Percentiles rank a stretch among this genome's conserved stretches.
Evolutionary conservation across 2,329 filamentous ascomycete species (phyloP).

Genomic region (Diaporthe nobilis): DNA sequence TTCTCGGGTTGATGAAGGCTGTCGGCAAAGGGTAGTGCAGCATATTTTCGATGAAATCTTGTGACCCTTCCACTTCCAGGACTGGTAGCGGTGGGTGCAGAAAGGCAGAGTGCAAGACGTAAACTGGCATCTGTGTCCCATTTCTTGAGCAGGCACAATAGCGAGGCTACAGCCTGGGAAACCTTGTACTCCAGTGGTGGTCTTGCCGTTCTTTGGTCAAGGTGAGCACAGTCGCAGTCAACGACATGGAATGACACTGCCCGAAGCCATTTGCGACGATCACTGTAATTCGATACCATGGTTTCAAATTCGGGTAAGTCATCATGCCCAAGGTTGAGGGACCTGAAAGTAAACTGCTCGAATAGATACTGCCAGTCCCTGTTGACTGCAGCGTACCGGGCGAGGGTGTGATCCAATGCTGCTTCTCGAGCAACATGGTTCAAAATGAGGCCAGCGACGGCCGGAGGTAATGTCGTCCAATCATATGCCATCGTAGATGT

Average conservation of each 20-base stretch:
- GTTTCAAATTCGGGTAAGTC: not conserved
- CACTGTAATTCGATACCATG: not conserved
- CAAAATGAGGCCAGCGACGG: not conserved
- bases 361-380: slow-evolving; percentile 13
- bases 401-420: not conserved
- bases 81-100: not conserved
- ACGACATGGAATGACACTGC: not conserved
- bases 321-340: not conserved
- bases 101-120: not conserved
- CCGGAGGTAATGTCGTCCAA: not conserved
- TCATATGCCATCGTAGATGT: not conserved
- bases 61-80: not conserved
- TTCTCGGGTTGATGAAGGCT: not conserved
- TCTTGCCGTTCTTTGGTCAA: too few species aligned
- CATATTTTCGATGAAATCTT: not conserved
- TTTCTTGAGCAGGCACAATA: not conserved
- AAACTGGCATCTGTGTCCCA: not conserved
- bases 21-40: not conserved
- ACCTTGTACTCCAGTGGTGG: not conserved
- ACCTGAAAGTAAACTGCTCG: not conserved
- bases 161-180: not conserved
- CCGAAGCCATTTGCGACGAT: not conserved
- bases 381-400: not conserved
- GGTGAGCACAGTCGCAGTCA: too few species aligned
- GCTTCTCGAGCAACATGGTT: not conserved